A percentile compares a stretch with the other conserved stretches of the same genome.
Conservation (phyloP, 1,139 yeast genomes). For the Kazachstania sp. region DNA sequence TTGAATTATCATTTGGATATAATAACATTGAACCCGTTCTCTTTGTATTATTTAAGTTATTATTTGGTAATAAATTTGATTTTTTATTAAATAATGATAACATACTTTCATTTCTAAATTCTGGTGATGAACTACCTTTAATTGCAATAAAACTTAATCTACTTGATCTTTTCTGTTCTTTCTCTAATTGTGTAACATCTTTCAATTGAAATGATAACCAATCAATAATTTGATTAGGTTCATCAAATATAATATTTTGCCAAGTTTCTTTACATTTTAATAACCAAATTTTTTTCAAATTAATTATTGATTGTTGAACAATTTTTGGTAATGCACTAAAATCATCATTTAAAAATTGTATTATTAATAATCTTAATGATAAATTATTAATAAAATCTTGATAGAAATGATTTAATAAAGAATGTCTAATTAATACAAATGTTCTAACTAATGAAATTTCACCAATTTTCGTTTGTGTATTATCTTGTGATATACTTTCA, state of each 20-base stretch:
- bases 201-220: conserved; percentile 22
- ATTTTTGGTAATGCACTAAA: conserved; percentile 29
- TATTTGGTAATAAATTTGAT: neutral
- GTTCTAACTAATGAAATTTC: conserved; percentile 70
- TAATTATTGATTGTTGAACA: conserved; percentile 37
- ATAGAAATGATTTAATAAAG: conserved; percentile 71
- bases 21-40: conserved; percentile 30
- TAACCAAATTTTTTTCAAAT: conserved; percentile 37
- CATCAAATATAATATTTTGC: conserved; percentile 21
- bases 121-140: conserved; percentile 28
- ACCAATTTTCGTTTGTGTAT: conserved; percentile 42
- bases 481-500: conserved; percentile 26
- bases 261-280: conserved; percentile 19
- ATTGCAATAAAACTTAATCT: conserved; percentile 26
- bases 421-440: conserved; percentile 80
- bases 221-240: conserved; percentile 15
- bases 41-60: neutral
- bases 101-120: conserved; percentile 27
- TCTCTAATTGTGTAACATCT: conserved; percentile 18
- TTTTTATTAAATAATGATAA: conserved; percentile 21
- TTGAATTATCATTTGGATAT: conserved; percentile 25
- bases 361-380: conserved; percentile 41
- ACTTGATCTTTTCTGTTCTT: conserved; percentile 16
- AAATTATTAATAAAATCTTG: conserved; percentile 54
- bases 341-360: conserved; percentile 42